Conservation (phyloP, 106 monocot genomes). For the Alisma plantagoaquatica region DNA sequence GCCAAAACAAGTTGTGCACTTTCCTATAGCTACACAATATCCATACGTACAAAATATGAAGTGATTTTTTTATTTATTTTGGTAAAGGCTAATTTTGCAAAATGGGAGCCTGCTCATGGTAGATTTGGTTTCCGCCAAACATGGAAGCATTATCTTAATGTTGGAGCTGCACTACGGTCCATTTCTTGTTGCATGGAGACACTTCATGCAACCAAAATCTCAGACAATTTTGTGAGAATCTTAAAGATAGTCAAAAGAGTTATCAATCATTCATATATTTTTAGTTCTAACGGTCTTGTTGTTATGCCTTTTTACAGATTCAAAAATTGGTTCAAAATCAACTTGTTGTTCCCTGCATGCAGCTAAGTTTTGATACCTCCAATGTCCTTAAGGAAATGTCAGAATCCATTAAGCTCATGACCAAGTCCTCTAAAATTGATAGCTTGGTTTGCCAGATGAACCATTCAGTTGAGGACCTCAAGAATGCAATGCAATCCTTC, state of each 20-base stretch:
- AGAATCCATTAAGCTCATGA: constrained; percentile 16
- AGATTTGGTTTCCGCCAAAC: constrained; percentile 28
- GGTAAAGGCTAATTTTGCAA: constrained; percentile 27
- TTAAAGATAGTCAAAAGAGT: background rate
- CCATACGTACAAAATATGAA: background rate
- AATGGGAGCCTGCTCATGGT: constrained; percentile 45
- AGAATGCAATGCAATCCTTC: constrained; percentile 3
- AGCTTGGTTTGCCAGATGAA: constrained; percentile 6
- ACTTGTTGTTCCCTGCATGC: background rate
- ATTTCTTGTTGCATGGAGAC: constrained; percentile 35
- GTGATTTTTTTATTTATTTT: background rate
- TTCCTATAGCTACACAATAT: background rate
- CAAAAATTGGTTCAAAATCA: constrained; percentile 13
- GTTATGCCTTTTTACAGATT: background rate
- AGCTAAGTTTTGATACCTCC: constrained; percentile 4
- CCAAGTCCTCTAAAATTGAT: constrained; percentile 4
- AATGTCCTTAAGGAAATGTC: constrained; percentile 13
- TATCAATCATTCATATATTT: background rate
- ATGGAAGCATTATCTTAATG: constrained; percentile 34
- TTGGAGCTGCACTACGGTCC: constrained; percentile 23
- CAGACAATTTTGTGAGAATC: constrained; percentile 1
- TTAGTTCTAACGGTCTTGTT: background rate
- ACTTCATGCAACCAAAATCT: constrained; percentile 21
- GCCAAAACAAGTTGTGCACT: background rate
- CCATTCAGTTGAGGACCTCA: constrained; percentile 6